phyloP scores from a whole-genome alignment of 169 alveolate species.

The Plasmodium falciparum region DNA sequence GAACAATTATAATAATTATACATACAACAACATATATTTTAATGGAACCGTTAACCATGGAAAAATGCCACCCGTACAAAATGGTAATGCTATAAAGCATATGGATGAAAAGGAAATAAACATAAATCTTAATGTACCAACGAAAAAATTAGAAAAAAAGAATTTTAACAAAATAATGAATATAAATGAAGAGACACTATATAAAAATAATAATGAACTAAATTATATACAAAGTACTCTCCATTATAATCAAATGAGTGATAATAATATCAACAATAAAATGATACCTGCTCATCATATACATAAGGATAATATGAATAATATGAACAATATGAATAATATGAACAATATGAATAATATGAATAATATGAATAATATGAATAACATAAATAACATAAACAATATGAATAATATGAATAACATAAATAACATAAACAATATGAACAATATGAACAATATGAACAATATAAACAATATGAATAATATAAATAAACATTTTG shows the following conservation, averaged over 20 bases:
- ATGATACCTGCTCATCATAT: not conserved
- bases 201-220: slow-evolving; percentile 2
- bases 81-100: not conserved
- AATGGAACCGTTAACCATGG: not conserved
- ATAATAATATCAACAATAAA: not conserved
- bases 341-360: not conserved
- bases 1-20: not conserved
- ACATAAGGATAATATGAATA: not conserved
- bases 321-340: not conserved
- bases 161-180: slow-evolving; percentile 5
- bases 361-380: not conserved
- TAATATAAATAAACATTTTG: not conserved
- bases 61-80: not conserved
- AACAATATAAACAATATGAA: not conserved
- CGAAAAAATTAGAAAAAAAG: not conserved
- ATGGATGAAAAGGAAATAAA: slow-evolving; percentile 30
- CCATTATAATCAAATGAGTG: not conserved
- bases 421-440: not conserved
- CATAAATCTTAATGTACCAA: not conserved
- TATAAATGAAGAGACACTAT: not conserved
- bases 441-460: not conserved
- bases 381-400: not conserved
- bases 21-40: not conserved
- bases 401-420: not conserved
- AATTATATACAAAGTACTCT: not conserved